These are phyloP conservation scores for Aeschynomene evenia DNA, from an alignment of 306 rosid species.

Conservation along the genomic window DNA sequence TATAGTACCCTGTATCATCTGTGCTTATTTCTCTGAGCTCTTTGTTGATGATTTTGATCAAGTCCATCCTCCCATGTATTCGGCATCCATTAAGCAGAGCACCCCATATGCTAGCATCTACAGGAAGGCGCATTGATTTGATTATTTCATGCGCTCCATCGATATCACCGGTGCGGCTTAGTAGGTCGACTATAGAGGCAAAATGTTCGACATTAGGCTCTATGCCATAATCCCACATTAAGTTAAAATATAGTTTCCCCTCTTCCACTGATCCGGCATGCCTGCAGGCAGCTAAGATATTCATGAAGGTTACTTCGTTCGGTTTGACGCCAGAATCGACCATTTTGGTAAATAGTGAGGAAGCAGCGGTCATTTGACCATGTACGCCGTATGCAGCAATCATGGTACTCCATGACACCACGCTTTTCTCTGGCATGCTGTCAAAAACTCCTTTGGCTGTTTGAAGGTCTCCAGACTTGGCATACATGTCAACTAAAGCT, in stretches of 20 bases:
- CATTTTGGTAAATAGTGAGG: conserved; percentile 61
- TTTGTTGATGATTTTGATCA: conserved; percentile 47
- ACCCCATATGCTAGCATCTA: conserved; percentile 84
- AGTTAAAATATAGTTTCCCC: conserved; percentile 62
- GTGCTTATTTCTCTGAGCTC: conserved; percentile 54
- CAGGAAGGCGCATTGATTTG: conserved; percentile 49
- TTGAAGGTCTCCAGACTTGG: conserved; percentile 79
- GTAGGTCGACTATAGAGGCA: conserved; percentile 74
- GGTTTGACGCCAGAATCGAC: conserved; percentile 58
- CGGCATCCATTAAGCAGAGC: conserved; percentile 86
- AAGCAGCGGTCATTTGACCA: conserved; percentile 57
- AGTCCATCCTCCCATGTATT: conserved; percentile 69
- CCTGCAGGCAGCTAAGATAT: conserved; percentile 81
- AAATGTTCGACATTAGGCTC: conserved; percentile 66
- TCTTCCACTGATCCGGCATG: conserved; percentile 75
- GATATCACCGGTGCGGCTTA: conserved; percentile 86
- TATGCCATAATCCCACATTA: conserved; percentile 57
- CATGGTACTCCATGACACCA: conserved; percentile 91
- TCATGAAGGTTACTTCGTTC: conserved; percentile 84
- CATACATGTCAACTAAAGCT: conserved; percentile 82
- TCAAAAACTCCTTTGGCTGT: conserved; percentile 58
- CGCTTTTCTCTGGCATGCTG: conserved; percentile 60
- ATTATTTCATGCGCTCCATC: conserved; percentile 62
- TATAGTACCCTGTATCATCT: conserved; percentile 82
- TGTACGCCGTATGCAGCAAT: conserved; percentile 81